Conservation (phyloP, 2,329 filamentous ascomycete species). For the Colletotrichum plurivorum region DNA sequence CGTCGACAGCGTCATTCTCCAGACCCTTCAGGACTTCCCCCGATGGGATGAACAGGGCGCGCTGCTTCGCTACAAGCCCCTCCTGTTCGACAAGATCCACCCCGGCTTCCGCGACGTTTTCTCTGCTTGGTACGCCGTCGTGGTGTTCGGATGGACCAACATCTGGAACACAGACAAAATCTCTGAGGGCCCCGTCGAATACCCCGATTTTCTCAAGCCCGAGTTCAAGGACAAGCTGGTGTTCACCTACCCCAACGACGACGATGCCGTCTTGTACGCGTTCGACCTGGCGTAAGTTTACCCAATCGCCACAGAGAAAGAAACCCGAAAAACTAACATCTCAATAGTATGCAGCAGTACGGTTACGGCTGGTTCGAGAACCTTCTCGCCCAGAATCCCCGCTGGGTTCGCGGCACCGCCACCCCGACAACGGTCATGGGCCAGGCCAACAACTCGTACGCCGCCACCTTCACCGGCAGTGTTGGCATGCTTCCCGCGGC, state of each 20-base stretch:
- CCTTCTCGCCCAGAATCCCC: no score
- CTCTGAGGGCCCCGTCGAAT: slow-evolving; percentile 52
- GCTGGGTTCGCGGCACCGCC: slow-evolving; percentile 48
- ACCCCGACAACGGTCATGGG: slow-evolving; percentile 54
- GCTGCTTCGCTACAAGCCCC: slow-evolving; percentile 64
- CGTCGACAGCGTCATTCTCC: slow-evolving; percentile 56
- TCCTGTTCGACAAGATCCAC: slow-evolving; percentile 60
- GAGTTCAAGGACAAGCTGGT: slow-evolving; percentile 67
- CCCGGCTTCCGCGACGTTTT: slow-evolving; percentile 56
- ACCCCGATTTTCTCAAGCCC: slow-evolving; percentile 59
- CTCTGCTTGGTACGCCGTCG: slow-evolving; percentile 57
- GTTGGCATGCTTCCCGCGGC: slow-evolving; percentile 40
- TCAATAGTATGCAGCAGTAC: slow-evolving; percentile 52
- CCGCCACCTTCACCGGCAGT: slow-evolving; percentile 51
- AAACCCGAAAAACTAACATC: not conserved
- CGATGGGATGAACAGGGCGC: slow-evolving; percentile 64
- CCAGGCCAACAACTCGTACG: slow-evolving; percentile 46
- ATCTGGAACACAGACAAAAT: slow-evolving; percentile 55
- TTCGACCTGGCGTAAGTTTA: slow-evolving; percentile 62
- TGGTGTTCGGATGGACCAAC: slow-evolving; percentile 54
- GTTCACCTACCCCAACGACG: slow-evolving; percentile 70
- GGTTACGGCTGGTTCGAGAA: slow-evolving; percentile 62
- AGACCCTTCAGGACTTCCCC: no score
- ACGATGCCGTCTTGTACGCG: slow-evolving; percentile 67
- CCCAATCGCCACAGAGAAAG: not conserved